Percentiles rank a stretch among this genome's conserved stretches.
phyloP scores from a whole-genome alignment of 495 filamentous ascomycete genomes.

The Lasiosphaeria hispida region DNA sequence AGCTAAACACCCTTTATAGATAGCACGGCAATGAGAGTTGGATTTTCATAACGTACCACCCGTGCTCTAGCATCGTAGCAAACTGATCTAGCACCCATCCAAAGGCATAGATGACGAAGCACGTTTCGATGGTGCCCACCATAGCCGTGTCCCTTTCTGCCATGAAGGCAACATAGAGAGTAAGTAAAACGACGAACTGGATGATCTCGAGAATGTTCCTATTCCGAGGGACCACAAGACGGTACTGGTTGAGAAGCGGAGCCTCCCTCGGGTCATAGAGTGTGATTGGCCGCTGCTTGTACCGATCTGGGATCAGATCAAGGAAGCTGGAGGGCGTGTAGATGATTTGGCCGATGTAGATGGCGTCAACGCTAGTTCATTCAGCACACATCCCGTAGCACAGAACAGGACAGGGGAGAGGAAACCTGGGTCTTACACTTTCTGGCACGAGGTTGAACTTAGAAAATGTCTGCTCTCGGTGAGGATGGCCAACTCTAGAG shows the following conservation, averaged over 20 bases:
- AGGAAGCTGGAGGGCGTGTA: slow-evolving; percentile 70
- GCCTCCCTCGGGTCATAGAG: slow-evolving; percentile 65
- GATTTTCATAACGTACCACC: slow-evolving; percentile 45
- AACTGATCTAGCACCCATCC: slow-evolving; percentile 75
- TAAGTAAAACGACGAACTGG: slow-evolving; percentile 63
- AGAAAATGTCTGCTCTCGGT: slow-evolving; percentile 66
- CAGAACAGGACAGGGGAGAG: neutral
- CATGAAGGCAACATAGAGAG: slow-evolving; percentile 64
- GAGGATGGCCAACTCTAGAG: slow-evolving; percentile 69
- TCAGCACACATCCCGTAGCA: neutral
- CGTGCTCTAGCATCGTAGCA: slow-evolving; percentile 68
- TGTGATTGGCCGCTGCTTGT: slow-evolving; percentile 69
- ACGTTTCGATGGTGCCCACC: slow-evolving; percentile 52
- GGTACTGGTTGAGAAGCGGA: slow-evolving; percentile 70
- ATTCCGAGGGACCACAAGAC: slow-evolving; percentile 66
- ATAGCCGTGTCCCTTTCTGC: slow-evolving; percentile 48
- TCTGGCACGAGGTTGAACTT: slow-evolving; percentile 65
- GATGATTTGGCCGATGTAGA: slow-evolving; percentile 63
- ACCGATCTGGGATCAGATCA: slow-evolving; percentile 70
- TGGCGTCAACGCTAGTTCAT: slow-evolving; percentile 54
- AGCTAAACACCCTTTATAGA: neutral
- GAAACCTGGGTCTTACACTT: slow-evolving; percentile 44
- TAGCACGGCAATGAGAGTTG: neutral
- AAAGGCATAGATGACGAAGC: slow-evolving; percentile 62
- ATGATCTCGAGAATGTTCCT: slow-evolving; percentile 64